Percentiles rank a stretch among this genome's conserved stretches.
phyloP scores from a whole-genome alignment of 2,329 filamentous ascomycete species.

The Rugonectria rugulosa region DNA sequence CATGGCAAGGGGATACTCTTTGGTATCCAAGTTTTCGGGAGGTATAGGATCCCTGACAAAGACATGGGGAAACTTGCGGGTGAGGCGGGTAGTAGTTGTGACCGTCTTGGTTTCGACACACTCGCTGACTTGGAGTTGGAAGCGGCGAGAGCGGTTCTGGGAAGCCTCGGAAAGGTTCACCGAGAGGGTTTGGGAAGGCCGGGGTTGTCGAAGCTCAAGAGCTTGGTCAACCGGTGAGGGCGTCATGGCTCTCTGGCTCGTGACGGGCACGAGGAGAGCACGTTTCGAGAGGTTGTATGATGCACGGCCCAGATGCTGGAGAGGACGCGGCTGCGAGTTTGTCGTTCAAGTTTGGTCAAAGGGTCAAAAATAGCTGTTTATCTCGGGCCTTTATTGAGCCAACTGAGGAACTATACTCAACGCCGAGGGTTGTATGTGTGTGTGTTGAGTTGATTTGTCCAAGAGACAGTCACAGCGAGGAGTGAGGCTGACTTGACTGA shows the following conservation, averaged over 20 bases:
- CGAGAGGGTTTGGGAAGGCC: slow-evolving; percentile 51
- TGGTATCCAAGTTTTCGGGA: slow-evolving; percentile 78
- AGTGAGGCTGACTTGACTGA: slow-evolving; percentile 18
- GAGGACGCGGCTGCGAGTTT: too few species aligned
- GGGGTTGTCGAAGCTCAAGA: slow-evolving; percentile 46
- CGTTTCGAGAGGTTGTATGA: slow-evolving; percentile 6
- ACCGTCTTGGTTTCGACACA: slow-evolving; percentile 76
- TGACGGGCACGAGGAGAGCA: slow-evolving; percentile 22
- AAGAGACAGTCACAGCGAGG: slow-evolving; percentile 5
- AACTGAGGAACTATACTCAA: too few species aligned
- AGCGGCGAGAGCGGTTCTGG: slow-evolving; percentile 46
- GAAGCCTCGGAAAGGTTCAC: slow-evolving; percentile 56
- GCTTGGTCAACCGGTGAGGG: slow-evolving; percentile 48
- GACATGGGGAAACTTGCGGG: slow-evolving; percentile 84
- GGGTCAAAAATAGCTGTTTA: too few species aligned
- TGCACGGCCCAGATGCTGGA: slow-evolving; percentile 10
- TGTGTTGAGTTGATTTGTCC: slow-evolving; percentile 4
- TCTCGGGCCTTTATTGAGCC: too few species aligned
- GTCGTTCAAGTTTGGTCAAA: too few species aligned
- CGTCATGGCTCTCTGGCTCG: slow-evolving; percentile 45
- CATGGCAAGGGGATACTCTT: slow-evolving; percentile 87
- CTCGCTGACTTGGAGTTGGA: slow-evolving; percentile 67
- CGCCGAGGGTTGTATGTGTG: slow-evolving; percentile 4
- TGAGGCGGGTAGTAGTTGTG: slow-evolving; percentile 92
- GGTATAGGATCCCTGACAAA: slow-evolving; percentile 76